Conservation (phyloP, 2,329 filamentous ascomycete species). For the Cryoendolithus antarcticus region DNA sequence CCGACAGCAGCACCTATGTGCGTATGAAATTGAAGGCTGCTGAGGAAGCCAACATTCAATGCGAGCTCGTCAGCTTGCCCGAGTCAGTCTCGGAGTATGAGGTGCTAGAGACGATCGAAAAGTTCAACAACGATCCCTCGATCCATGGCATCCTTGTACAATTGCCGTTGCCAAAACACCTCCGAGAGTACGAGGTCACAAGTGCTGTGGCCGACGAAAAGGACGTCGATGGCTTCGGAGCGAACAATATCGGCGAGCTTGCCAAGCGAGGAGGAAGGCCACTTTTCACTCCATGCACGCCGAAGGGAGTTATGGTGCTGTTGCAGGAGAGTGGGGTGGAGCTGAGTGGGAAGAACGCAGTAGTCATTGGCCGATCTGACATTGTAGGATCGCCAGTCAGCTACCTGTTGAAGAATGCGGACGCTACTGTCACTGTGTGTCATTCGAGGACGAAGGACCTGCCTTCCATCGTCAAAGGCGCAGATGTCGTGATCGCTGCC, state of each 20-base stretch:
- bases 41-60: slow-evolving; percentile 83
- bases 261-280: slow-evolving; percentile 88
- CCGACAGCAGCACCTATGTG: slow-evolving; percentile 89
- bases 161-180: slow-evolving; percentile 74
- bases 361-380: slow-evolving; percentile 88
- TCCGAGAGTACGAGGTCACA: slow-evolving; percentile 82
- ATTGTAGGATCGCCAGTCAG: slow-evolving; percentile 96
- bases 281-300: slow-evolving; percentile 86
- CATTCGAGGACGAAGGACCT: slow-evolving; percentile 77
- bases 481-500: slow-evolving; percentile 83
- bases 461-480: slow-evolving; percentile 61
- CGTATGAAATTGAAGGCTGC: slow-evolving; percentile 99
- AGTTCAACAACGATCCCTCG: slow-evolving; percentile 72
- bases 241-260: slow-evolving; percentile 87
- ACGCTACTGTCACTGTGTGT: slow-evolving; percentile 93
- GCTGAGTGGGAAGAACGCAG: slow-evolving; percentile 78
- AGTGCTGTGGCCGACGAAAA: slow-evolving; percentile 86
- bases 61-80: slow-evolving; percentile 72
- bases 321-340: slow-evolving; percentile 74
- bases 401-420: slow-evolving; percentile 86
- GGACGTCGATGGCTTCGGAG: slow-evolving; percentile 95
- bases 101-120: slow-evolving; percentile 67
- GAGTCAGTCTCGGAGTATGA: slow-evolving; percentile 73
- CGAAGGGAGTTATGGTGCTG: slow-evolving; percentile 92
- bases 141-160: slow-evolving; percentile 93